Conservation (phyloP, 352 stramenopile genomes). For the Phytophthora sp. region DNA sequence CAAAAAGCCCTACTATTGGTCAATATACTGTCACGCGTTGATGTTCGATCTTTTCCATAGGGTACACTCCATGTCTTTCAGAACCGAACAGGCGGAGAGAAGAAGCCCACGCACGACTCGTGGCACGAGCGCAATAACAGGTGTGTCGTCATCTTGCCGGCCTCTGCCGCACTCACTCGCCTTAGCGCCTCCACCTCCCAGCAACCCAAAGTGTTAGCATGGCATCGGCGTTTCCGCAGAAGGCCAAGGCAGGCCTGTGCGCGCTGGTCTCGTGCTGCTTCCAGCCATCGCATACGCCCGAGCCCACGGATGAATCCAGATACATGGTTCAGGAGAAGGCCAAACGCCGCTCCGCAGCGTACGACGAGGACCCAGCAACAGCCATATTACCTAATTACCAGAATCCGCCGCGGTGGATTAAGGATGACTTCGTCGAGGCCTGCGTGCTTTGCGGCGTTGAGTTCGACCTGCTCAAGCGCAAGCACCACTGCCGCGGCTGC, state of each 20-base stretch:
- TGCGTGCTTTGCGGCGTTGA: conserved; percentile 52
- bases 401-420: conserved; percentile 60
- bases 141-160: not conserved
- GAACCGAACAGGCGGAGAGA: not conserved
- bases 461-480: conserved; percentile 74
- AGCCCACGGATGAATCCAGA: conserved; percentile 36
- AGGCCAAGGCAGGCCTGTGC: conserved; percentile 43
- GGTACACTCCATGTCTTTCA: conserved; percentile 2
- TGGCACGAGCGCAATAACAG: not conserved
- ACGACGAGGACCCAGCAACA: conserved; percentile 9
- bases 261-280: conserved; percentile 69
- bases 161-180: conserved; percentile 2
- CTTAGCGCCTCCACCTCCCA: not conserved
- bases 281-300: conserved; percentile 40
- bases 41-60: conserved; percentile 24
- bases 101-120: no score
- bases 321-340: conserved; percentile 48
- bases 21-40: not conserved
- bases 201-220: conserved; percentile 1
- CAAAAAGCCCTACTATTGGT: not conserved
- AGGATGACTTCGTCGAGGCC: conserved; percentile 57
- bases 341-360: conserved; percentile 12
- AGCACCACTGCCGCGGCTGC: conserved; percentile 71
- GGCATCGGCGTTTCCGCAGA: conserved; percentile 28
- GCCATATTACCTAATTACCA: conserved; percentile 51